These are phyloP conservation scores for Solanum hybrid DNA, from an alignment of 305 asterid genomes.

Conservation along the genomic window DNA sequence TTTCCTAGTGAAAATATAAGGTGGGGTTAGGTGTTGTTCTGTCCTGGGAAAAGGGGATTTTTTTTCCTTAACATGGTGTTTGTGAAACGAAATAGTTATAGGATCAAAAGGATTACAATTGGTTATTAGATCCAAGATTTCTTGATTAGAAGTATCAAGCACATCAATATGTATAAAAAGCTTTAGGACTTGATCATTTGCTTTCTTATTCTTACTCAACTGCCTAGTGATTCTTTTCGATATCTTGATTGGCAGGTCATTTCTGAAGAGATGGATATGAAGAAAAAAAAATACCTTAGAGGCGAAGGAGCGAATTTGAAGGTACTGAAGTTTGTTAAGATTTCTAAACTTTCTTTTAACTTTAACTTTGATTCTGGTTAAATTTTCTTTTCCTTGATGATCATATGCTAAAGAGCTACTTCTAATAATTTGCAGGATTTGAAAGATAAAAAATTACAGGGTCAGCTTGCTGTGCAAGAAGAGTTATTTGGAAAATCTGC, in stretches of 20 bases:
- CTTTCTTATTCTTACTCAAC: neutral
- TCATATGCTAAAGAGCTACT: neutral
- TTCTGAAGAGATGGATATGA: slow-evolving; percentile 50
- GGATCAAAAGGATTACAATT: too few species aligned
- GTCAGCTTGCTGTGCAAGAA: slow-evolving; percentile 73
- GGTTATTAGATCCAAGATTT: neutral
- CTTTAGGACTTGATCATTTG: neutral
- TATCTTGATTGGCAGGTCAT: slow-evolving; percentile 27
- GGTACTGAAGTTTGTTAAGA: slow-evolving; percentile 28
- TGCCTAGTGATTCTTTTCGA: neutral
- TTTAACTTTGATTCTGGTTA: neutral
- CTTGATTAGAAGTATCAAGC: neutral
- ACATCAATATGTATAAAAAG: neutral
- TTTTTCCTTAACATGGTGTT: too few species aligned
- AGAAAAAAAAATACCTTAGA: slow-evolving; percentile 58
- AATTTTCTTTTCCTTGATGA: neutral
- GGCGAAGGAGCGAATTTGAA: slow-evolving; percentile 67
- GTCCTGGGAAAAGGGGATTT: too few species aligned
- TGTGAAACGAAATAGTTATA: too few species aligned
- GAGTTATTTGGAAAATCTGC: slow-evolving; percentile 68
- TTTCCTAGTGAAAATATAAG: too few species aligned
- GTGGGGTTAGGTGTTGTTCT: too few species aligned
- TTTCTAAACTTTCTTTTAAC: neutral
- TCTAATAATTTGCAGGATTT: slow-evolving; percentile 35
- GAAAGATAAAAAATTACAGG: slow-evolving; percentile 76